These are phyloP conservation scores for Fusarium austroafricanum DNA, from an alignment of 2,329 filamentous ascomycete genomes.

Conservation along the genomic window DNA sequence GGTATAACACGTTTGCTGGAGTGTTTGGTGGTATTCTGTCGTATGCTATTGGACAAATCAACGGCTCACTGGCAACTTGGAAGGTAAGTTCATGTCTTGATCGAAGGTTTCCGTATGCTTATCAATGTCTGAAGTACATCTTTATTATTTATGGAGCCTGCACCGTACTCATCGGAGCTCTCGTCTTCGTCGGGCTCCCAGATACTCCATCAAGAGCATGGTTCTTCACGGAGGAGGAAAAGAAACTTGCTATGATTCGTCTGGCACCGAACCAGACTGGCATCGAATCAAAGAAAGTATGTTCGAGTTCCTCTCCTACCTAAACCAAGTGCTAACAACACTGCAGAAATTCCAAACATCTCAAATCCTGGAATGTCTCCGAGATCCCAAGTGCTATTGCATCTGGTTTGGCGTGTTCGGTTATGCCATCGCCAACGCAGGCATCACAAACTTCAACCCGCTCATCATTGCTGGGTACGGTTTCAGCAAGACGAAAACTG, in stretches of 20 bases:
- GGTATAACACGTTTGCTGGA: constrained; percentile 49
- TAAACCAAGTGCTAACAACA: accelerated
- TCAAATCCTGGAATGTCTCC: constrained; percentile 39
- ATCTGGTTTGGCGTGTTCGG: constrained; percentile 57
- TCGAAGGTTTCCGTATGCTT: not conserved
- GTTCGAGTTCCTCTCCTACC: accelerated
- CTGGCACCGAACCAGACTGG: not conserved
- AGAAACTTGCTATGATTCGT: not conserved
- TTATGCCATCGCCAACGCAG: constrained; percentile 75
- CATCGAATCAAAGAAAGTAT: constrained; percentile 8
- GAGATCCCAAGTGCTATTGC: constrained; percentile 41
- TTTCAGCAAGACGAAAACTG: constrained; percentile 45
- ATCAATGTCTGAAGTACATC: constrained; percentile 7
- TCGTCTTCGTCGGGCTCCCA: constrained; percentile 7
- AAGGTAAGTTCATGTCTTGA: constrained; percentile 13
- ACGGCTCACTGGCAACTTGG: constrained; percentile 41
- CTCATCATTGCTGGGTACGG: constrained; percentile 70
- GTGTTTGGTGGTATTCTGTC: constrained; percentile 49
- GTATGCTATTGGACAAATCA: constrained; percentile 47
- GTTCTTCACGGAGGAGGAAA: not conserved
- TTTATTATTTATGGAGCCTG: constrained; percentile 44
- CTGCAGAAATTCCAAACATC: constrained; percentile 27
- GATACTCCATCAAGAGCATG: constrained; percentile 14
- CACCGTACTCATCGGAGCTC: not conserved
- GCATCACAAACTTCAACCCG: constrained; percentile 72